phyloP scores from a whole-genome alignment of 1,139 yeast genomes.

The Pichia sp. region DNA sequence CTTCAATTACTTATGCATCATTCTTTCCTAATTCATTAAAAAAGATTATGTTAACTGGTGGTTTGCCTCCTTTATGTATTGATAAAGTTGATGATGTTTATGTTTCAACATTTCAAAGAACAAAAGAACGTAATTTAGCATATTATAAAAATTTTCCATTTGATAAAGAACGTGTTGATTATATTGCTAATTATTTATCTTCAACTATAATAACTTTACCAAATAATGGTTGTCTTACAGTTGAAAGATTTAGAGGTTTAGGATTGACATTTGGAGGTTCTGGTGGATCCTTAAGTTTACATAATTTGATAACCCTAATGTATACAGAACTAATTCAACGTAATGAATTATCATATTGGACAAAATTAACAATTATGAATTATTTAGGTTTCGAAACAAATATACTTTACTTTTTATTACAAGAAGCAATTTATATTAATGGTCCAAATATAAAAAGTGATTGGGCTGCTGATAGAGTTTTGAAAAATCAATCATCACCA shows the following conservation, averaged over 20 bases:
- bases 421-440: conserved; percentile 52
- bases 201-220: conserved; percentile 34
- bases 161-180: conserved; percentile 36
- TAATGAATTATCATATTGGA: conserved; percentile 35
- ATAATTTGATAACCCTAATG: conserved; percentile 37
- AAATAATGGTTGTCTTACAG: conserved; percentile 44
- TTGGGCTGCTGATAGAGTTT: conserved; percentile 47
- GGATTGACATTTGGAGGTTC: conserved; percentile 46
- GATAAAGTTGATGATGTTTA: conserved; percentile 43
- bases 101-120: conserved; percentile 39
- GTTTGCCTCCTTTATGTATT: conserved; percentile 46
- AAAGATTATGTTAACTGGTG: conserved; percentile 47
- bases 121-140: conserved; percentile 42
- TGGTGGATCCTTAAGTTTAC: conserved; percentile 46
- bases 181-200: conserved; percentile 35
- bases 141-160: conserved; percentile 45
- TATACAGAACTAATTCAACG: conserved; percentile 33
- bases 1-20: conserved; percentile 45
- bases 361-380: conserved; percentile 32
- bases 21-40: conserved; percentile 36
- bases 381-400: conserved; percentile 45
- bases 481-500: conserved; percentile 19
- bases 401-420: conserved; percentile 47
- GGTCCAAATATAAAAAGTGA: conserved; percentile 31
- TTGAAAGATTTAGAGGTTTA: conserved; percentile 46